Evolutionary conservation across 2,329 filamentous ascomycete species (phyloP), one percentile per base, ranked within the genome.

Genomic region (Cladosporium sp.): DNA sequence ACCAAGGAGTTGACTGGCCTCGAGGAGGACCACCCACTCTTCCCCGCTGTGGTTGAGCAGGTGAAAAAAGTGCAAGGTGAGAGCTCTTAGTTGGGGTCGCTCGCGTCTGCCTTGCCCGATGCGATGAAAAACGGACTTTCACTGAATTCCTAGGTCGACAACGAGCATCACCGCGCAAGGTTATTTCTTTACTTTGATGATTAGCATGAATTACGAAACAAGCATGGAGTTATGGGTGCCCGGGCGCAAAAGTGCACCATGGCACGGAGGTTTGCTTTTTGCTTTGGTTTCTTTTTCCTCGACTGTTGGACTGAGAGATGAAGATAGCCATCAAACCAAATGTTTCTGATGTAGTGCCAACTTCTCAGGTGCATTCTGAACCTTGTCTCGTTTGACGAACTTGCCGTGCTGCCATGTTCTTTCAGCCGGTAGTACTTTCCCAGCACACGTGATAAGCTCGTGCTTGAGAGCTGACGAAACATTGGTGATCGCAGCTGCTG

Each of bases 1-100:
- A 90, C 93, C 45, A 78, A 80, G 71, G 83, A 93, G 74, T 83
- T 99, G 62, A 95, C 90, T 65, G 91, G 91, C 39, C 80, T 99
- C 57, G 85, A 91, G 67, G 77, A 84, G 59, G 78, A 74, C 22
- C 90, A 97, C 71, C 88, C 90, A 70, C 82, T 97, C 57, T 96
- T 87, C 76, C 77, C 83, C 58, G 82, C 86, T 69, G 83, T 97
- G 34, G 82, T 91, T 47, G 80, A 88, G 68, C 80, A 93, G 58
- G 91, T 97, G 58, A 83, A 88, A 77, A 89, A 87, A 73, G 92
- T 97, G 28, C 91, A 97, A 70, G 65, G 65, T 44, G 53, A 53
- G 51, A 55, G 52, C 52, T 55, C 52, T 32, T 55, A 55, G 52
- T 20, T 55, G 52, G 52, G 40, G 52, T 47, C 40, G 40, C 32